Evolutionary conservation across 768 basidiomycete species (phyloP).

Genomic region (Tephrocybe sp.): DNA sequence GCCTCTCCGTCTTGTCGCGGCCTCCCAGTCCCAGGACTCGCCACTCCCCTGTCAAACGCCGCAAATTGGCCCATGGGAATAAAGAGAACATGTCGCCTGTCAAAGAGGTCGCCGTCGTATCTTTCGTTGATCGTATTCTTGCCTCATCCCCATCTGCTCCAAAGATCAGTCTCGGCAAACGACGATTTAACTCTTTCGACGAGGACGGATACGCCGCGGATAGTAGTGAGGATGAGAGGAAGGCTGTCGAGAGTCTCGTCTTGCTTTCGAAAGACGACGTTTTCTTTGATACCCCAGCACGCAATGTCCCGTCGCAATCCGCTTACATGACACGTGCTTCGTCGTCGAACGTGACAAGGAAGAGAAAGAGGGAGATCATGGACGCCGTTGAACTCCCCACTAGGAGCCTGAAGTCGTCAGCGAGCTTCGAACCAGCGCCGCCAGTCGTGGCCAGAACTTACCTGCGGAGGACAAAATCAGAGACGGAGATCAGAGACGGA

Average conservation of each 20-base stretch:
- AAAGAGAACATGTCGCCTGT: constrained; percentile 62
- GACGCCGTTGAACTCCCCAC: constrained; percentile 22
- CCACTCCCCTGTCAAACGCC: constrained; percentile 34
- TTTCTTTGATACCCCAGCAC: constrained; percentile 5
- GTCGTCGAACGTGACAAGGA: constrained; percentile 20
- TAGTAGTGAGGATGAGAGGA: constrained; percentile 33
- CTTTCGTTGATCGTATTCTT: constrained; percentile 46
- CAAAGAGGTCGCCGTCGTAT: constrained; percentile 19
- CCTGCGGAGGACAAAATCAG: constrained; percentile 5
- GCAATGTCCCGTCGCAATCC: background rate
- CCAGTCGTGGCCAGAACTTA: background rate
- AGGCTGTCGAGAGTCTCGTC: constrained; percentile 14
- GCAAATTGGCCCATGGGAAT: constrained; percentile 32
- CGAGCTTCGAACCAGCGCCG: constrained; percentile 5
- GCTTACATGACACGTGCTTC: background rate
- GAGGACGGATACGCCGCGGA: constrained; percentile 36
- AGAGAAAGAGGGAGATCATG: constrained; percentile 38
- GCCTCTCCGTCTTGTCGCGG: constrained; percentile 11
- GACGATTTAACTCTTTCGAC: constrained; percentile 36
- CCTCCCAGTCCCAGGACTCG: constrained; percentile 32
- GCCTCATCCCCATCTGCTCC: constrained; percentile 25
- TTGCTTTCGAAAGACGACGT: constrained; percentile 12
- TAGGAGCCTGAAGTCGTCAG: constrained; percentile 5
- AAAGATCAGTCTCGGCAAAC: constrained; percentile 38
- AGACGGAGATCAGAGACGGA: constrained; percentile 1